phyloP scores from a whole-genome alignment of 2,329 filamentous ascomycete genomes.

The Fusarium tjaetaba region DNA sequence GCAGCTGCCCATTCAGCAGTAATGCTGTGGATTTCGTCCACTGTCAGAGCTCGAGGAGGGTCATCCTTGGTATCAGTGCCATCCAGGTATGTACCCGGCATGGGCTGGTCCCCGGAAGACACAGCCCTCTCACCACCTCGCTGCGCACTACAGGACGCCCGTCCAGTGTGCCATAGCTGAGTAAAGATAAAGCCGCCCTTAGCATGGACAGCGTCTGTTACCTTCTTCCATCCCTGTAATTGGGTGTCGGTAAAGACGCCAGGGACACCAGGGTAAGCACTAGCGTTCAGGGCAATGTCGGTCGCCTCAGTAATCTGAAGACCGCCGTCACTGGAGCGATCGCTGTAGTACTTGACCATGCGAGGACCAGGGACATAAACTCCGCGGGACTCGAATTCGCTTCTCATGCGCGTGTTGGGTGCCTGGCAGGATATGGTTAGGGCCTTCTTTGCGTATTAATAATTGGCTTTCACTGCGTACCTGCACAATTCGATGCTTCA shows the following conservation, averaged over 20 bases:
- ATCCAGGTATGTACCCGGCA: slow-evolving; percentile 60
- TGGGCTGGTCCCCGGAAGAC: slow-evolving; percentile 44
- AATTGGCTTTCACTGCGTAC: slow-evolving; percentile 10
- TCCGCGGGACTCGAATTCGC: slow-evolving; percentile 46
- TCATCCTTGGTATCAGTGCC: slow-evolving; percentile 39
- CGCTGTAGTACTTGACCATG: slow-evolving; percentile 45
- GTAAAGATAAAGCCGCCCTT: slow-evolving; percentile 59
- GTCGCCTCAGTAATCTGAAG: slow-evolving; percentile 47
- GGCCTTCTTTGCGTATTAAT: not conserved
- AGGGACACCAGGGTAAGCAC: slow-evolving; percentile 44
- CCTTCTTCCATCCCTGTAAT: slow-evolving; percentile 43
- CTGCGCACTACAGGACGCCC: slow-evolving; percentile 54
- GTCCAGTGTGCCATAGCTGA: slow-evolving; percentile 71
- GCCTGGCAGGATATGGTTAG: not conserved
- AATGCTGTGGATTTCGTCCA: slow-evolving; percentile 70
- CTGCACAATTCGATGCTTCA: slow-evolving; percentile 52
- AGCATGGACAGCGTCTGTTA: slow-evolving; percentile 43
- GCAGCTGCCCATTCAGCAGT: slow-evolving; percentile 68
- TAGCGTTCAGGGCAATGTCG: slow-evolving; percentile 44
- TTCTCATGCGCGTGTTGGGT: slow-evolving; percentile 17
- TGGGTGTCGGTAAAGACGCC: slow-evolving; percentile 46
- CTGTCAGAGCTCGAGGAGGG: slow-evolving; percentile 70
- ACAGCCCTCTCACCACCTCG: slow-evolving; percentile 36
- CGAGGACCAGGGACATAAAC: slow-evolving; percentile 47
- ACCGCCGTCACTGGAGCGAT: slow-evolving; percentile 48